Evolutionary conservation across 371 early-diverging fungal genomes (phyloP).

Genomic region (Lichtheimia ramosa): DNA sequence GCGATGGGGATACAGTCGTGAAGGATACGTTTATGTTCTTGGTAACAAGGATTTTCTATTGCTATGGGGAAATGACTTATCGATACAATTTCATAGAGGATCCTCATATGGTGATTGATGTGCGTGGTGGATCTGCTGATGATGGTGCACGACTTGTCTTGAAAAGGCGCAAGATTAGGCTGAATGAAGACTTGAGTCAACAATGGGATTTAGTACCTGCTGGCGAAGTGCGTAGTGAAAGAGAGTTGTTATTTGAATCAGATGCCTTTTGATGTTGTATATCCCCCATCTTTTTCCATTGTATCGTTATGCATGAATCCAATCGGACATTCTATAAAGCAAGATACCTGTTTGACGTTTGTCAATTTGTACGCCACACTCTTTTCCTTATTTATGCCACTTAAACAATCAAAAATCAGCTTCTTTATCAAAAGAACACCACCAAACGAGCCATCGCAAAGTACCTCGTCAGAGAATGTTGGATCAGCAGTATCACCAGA

Average conservation of each 20-base stretch:
- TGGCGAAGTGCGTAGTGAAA: constrained; percentile 36
- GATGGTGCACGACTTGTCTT: constrained; percentile 43
- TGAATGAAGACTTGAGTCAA: constrained; percentile 28
- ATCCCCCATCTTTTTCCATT: neutral
- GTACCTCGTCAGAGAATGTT: no score
- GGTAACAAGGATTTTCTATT: no score
- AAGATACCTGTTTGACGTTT: no score
- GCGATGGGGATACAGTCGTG: constrained; percentile 38
- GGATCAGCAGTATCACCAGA: no score
- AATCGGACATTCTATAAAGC: no score
- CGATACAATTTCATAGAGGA: constrained; percentile 23
- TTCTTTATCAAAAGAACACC: no score
- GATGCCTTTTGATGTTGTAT: constrained; percentile 18
- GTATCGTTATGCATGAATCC: no score
- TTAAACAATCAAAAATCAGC: no score
- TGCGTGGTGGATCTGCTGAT: constrained; percentile 20
- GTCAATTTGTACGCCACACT: no score
- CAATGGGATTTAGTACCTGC: constrained; percentile 50
- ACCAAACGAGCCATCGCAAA: no score
- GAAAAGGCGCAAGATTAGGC: constrained; percentile 29
- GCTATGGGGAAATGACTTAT: no score
- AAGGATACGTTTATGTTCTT: constrained; percentile 38
- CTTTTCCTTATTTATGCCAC: no score
- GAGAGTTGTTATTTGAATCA: constrained; percentile 50
- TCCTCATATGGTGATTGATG: constrained; percentile 50